Evolutionary conservation across 768 basidiomycete species (phyloP), one percentile per base, ranked within the genome.

Genomic region (Postia placenta): DNA sequence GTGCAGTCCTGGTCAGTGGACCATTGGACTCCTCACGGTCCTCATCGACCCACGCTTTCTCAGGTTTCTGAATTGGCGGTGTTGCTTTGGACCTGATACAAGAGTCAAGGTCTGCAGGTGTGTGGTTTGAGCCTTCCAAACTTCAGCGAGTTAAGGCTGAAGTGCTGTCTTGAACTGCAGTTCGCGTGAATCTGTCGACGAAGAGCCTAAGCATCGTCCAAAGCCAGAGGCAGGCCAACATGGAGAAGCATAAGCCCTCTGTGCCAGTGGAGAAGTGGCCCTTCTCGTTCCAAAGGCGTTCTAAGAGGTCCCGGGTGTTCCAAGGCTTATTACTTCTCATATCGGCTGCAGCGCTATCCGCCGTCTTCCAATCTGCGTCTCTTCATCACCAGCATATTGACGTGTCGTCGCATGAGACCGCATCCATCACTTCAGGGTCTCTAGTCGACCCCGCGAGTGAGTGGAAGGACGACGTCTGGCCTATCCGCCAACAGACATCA

Each of bases 381-480:
- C 30, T 22, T 12, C 22, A 15, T 7, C n/a, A 6, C 19, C 9
- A 9, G 38, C 7, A 39, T 14, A 39, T 6, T 17, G 12, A 39
- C 7, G 11, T 9, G 38, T 22, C 12, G 11, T 39, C 19, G 19
- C 11, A 39, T 6, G 9, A 39, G 20, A 17, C 17, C 7, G 20
- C 38, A n/a, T 39, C 38, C 7, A 6, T 39, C 7, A 9, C 46
- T 17, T 11, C 23, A 22, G 48, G 27, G 19, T n/a, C n/a, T n/a
- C 19, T 36, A 33, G 33, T 40, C n/a, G 52, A 55, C 23, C 53
- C 54, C 19, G 41, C 27, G 17, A 66, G 65, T 37, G 65, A 69
- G 20, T 76, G 76, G 70, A 67, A 68, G 56, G 75, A 77, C 49
- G 64, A 86, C 51, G 59, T 80, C 23, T 88, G 78, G 70, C 85